Conservation (phyloP, 495 filamentous ascomycete genomes). For the Trichocladium antarcticum region DNA sequence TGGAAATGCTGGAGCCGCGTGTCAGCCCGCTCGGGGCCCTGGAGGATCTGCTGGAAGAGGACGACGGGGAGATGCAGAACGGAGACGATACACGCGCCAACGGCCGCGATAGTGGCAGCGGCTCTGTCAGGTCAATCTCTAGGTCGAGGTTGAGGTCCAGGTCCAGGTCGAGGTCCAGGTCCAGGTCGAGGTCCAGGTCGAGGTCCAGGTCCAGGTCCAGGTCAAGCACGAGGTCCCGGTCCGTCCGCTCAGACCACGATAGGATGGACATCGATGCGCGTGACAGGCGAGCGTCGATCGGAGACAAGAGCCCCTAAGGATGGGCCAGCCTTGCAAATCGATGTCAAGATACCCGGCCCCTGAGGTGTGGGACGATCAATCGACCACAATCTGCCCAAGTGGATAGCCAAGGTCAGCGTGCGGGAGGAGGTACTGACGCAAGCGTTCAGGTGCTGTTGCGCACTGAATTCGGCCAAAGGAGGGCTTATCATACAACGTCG, state of each 20-base stretch:
- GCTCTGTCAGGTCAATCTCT: conserved; percentile 11
- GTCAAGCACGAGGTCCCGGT: conserved; percentile 9
- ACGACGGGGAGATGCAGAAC: conserved; percentile 36
- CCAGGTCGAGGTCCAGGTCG: conserved; percentile 8
- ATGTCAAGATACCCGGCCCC: too few relatives aligned
- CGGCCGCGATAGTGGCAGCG: conserved; percentile 11
- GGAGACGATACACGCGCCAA: conserved; percentile 22
- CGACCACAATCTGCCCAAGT: neutral
- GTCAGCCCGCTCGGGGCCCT: conserved; percentile 77
- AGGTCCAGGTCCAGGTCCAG: conserved; percentile 7
- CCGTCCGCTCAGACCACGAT: conserved; percentile 16
- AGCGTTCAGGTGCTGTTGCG: neutral
- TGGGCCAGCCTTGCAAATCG: neutral
- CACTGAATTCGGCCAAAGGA: too few relatives aligned
- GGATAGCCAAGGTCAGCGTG: neutral
- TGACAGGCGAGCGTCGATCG: neutral
- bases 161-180: conserved; percentile 12
- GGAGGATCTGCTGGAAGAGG: conserved; percentile 67
- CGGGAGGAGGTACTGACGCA: neutral
- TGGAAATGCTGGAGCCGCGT: conserved; percentile 75
- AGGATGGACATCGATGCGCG: conserved; percentile 30
- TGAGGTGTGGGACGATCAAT: neutral
- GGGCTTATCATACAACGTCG: too few relatives aligned
- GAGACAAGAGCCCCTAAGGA: conserved; percentile 5
- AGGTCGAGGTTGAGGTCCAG: conserved; percentile 12